Base-by-base conservation (phyloP, 2,329 filamentous ascomycete species). In the Botrytis fragariae region DNA sequence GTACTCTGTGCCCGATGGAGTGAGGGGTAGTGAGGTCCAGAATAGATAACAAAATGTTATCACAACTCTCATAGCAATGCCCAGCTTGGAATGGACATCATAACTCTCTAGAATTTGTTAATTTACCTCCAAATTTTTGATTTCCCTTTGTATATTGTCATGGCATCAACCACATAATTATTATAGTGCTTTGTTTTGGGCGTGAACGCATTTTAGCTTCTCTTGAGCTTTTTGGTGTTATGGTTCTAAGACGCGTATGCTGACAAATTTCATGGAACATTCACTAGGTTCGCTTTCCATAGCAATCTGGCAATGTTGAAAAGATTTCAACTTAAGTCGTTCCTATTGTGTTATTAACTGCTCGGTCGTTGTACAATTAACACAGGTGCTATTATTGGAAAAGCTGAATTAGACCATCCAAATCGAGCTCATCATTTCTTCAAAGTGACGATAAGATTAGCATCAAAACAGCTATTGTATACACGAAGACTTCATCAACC, bases 61-160 rank as follows among this genome's bases (percentile, higher is more conserved):
- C 61, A 10, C 25, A 18, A 32, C 61, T 29, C 37, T 22, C 25
- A 12, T 29, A 29, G 18, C 14, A 35, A 37, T 12, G 4, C 35
- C 20, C 32, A 2, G 20, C 20, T 22, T 10, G n/a, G 37, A 25
- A n/a, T 22, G 5, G 42, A 42, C 4, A 44, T 25, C 4, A 22
- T 12, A 12, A 29, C 10, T n/a, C 6, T n/a, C 3, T 20, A 4
- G 8, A 10, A 32, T 60, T 4, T 25, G 35, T 37, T 14, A 37
- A 3, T 37, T 8, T 25, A 6, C 37, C 7, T 25, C 32, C 59
- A 37, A 6, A 14, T 12, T 0, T 3, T 5, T 44, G 0, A 7
- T 44, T 44, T 44, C 18, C 18, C 42, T 44, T 51, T 7, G 4
- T 51, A 3, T n/a, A 6, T 51, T 51, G 4, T 14, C 10, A 51